Conservation (phyloP, 805 yeast genomes). For the Alloascoidea africana region DNA sequence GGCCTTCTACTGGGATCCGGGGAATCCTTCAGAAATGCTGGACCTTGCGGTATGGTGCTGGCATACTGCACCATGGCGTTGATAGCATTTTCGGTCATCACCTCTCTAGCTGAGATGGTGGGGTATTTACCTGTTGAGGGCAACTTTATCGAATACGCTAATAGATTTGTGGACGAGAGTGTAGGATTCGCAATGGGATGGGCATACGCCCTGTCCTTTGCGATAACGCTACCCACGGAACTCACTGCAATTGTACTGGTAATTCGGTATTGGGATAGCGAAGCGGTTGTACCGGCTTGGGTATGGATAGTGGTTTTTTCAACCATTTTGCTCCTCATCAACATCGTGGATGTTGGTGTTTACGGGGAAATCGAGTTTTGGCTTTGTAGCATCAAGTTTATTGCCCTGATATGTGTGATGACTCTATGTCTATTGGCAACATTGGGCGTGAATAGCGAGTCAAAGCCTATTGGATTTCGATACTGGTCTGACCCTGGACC, state of each 20-base stretch:
- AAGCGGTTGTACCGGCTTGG: conserved; percentile 23
- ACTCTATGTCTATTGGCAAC: conserved; percentile 19
- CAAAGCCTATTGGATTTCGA: neutral
- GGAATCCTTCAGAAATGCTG: neutral
- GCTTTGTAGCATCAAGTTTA: conserved; percentile 47
- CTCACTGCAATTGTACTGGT: conserved; percentile 46
- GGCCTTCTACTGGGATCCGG: neutral
- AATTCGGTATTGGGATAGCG: conserved; percentile 34
- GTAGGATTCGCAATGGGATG: neutral
- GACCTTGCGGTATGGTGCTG: neutral
- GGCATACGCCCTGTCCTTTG: neutral
- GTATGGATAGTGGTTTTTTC: conserved; percentile 37
- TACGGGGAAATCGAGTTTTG: conserved; percentile 34
- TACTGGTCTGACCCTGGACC: neutral
- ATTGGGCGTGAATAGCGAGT: neutral
- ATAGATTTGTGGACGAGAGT: neutral
- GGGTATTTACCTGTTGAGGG: neutral
- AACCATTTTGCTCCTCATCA: conserved; percentile 25
- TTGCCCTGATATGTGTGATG: conserved; percentile 35
- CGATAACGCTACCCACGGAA: conserved; percentile 13
- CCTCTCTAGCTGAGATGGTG: neutral
- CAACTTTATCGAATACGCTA: neutral
- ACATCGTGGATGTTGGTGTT: conserved; percentile 28
- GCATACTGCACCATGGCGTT: neutral
- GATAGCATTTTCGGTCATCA: neutral